Evolutionary conservation across 306 rosid genomes (phyloP), one percentile per base, ranked within the genome.

Genomic region (Acacia confusa): DNA sequence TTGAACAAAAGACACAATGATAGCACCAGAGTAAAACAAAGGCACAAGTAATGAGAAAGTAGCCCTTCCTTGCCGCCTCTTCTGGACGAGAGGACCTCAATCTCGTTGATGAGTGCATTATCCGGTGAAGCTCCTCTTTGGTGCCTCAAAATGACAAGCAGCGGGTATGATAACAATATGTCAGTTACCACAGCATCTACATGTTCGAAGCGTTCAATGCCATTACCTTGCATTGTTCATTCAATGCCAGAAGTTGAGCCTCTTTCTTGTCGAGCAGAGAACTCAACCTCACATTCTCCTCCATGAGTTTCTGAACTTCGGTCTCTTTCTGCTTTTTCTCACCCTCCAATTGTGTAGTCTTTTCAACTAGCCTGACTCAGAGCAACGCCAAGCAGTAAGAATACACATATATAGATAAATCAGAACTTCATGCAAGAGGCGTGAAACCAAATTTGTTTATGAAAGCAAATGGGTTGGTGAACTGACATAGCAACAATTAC

Each of bases 201-300:
- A 93, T 88, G 88, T 88, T 83, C 22, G 91, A 95, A 76, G 94
- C 89, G 38, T 91, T 96, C 94, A 96, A 91, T 34, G 99, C 99
- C 99, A 96, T 93, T 84, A 96, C 91, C 88, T 96, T 96, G 90
- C 99, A 96, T 74, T 96, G 99, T 87, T 93, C 98, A 82, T 96
- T 93, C 97, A 87, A 82, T 81, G 99, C 99, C 79, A 93, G 78
- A 83, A 96, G 91, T 81, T 96, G 99, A 70, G 99, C 99, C 89
- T 93, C 99, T 88, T 96, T 96, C 92, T 96, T 96, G 94, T 96
- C 98, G 67, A 96, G 98, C 88, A 91, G 87, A 81, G 98, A 88
- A 79, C 89, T 96, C 88, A 96, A 86, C 90, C 85, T 89, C 88
- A 89, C 92, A 84, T 96, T 96, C 83, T 93, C 99, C 81, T 93